Conservation (phyloP, 2,329 filamentous ascomycete species). For the Fusarium incarnatum region DNA sequence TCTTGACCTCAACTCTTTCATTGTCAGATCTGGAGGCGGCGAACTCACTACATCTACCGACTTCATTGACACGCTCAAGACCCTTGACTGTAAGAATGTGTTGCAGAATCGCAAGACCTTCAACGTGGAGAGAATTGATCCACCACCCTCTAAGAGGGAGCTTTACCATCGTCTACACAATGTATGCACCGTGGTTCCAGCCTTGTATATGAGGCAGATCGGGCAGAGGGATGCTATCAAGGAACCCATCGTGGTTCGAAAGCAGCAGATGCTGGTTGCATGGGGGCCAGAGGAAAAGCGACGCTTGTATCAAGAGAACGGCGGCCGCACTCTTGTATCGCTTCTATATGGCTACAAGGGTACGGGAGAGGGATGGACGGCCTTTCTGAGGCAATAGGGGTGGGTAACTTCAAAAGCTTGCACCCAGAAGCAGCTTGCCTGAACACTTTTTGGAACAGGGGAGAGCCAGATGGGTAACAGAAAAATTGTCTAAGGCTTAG, state of each 20-base stretch:
- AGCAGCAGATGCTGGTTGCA: slow-evolving; percentile 55
- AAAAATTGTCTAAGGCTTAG: too few species aligned
- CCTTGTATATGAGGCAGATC: slow-evolving; percentile 53
- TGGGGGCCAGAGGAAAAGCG: slow-evolving; percentile 52
- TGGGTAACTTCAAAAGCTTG: too few species aligned
- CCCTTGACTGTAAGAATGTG: slow-evolving; percentile 53
- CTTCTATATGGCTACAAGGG: slow-evolving; percentile 45
- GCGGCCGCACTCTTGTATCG: slow-evolving; percentile 48
- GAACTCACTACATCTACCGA: slow-evolving; percentile 46
- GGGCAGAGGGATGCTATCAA: slow-evolving; percentile 51
- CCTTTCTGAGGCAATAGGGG: slow-evolving; percentile 21
- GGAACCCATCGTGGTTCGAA: slow-evolving; percentile 51
- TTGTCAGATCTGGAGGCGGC: slow-evolving; percentile 40
- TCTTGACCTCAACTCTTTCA: slow-evolving; percentile 50
- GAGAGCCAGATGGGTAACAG: too few species aligned
- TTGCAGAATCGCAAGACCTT: slow-evolving; percentile 54
- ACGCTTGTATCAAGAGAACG: slow-evolving; percentile 42
- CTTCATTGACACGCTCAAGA: slow-evolving; percentile 49
- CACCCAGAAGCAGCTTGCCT: too few species aligned
- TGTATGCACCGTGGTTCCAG: slow-evolving; percentile 52
- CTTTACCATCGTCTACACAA: slow-evolving; percentile 49
- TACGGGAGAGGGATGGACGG: slow-evolving; percentile 26
- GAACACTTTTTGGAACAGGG: too few species aligned
- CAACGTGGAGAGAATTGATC: slow-evolving; percentile 49
- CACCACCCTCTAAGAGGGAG: slow-evolving; percentile 48